Evolutionary conservation across 345 rosid species (phyloP).

Genomic region (Eucalyptus erythrocorys): DNA sequence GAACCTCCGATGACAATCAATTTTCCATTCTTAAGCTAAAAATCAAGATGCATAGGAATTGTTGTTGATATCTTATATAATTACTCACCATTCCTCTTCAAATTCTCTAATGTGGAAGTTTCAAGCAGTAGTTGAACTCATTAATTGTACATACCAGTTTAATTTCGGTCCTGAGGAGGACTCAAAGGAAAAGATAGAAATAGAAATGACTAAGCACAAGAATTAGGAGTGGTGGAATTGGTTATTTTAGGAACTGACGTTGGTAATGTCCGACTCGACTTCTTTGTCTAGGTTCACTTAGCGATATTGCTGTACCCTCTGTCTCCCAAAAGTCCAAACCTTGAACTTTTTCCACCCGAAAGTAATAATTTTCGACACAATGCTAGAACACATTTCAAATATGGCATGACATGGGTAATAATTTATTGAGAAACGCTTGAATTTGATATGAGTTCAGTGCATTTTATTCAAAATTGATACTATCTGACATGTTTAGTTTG

Average conservation of each 20-base stretch:
- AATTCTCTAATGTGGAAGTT: background rate
- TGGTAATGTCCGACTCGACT: background rate
- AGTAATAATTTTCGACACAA: background rate
- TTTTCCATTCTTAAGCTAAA: background rate
- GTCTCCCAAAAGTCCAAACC: background rate
- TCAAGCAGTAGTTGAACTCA: background rate
- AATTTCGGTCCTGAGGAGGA: background rate
- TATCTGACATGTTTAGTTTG: background rate
- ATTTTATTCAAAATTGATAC: background rate
- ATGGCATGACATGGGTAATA: background rate
- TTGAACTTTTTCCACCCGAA: background rate
- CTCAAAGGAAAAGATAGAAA: background rate
- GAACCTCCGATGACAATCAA: background rate
- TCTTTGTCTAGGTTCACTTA: background rate
- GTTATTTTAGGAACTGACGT: background rate
- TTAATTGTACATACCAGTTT: background rate
- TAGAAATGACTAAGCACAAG: background rate
- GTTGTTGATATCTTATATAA: background rate
- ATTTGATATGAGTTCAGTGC: background rate
- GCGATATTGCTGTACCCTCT: background rate
- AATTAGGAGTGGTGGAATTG: background rate
- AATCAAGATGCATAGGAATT: background rate
- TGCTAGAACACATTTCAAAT: background rate
- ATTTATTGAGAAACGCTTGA: background rate
- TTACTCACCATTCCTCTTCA: background rate